phyloP scores from a whole-genome alignment of 306 rosid genomes.

The Fragaria ananassa region DNA sequence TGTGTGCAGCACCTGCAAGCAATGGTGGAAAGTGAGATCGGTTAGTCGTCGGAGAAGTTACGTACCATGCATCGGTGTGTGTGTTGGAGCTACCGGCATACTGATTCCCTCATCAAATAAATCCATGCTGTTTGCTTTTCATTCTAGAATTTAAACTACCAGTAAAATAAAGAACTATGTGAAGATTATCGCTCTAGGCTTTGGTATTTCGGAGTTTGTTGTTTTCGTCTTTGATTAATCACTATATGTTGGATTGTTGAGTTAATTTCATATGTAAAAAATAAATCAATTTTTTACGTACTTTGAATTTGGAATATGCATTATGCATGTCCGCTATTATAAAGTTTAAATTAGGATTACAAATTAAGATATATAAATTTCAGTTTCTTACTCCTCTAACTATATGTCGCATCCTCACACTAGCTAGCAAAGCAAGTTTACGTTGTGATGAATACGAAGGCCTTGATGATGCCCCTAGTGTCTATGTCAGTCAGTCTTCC shows the following conservation, averaged over 20 bases:
- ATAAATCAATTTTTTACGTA: too few species aligned
- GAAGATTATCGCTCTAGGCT: background rate
- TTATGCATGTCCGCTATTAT: too few species aligned
- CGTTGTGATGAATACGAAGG: too few species aligned
- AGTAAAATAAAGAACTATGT: background rate
- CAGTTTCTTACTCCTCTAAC: too few species aligned
- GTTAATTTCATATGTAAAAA: background rate
- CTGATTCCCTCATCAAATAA: background rate
- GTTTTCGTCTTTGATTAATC: background rate
- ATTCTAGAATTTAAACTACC: background rate
- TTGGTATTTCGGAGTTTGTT: background rate
- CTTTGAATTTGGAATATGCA: background rate
- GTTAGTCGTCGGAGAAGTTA: background rate
- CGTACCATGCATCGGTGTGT: background rate
- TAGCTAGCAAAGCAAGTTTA: too few species aligned
- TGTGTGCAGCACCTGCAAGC: background rate
- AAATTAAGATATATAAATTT: too few species aligned
- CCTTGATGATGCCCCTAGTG: too few species aligned
- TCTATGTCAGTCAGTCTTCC: too few species aligned
- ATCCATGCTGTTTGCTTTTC: background rate
- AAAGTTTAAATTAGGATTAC: too few species aligned
- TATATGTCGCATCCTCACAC: too few species aligned
- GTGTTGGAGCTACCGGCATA: background rate
- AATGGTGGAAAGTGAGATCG: background rate
- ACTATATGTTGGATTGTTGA: background rate